Percentiles rank a stretch among this genome's conserved stretches.
phyloP scores from a whole-genome alignment of 2,329 filamentous ascomycete genomes.

The Pyrenophora tritici-repentis region DNA sequence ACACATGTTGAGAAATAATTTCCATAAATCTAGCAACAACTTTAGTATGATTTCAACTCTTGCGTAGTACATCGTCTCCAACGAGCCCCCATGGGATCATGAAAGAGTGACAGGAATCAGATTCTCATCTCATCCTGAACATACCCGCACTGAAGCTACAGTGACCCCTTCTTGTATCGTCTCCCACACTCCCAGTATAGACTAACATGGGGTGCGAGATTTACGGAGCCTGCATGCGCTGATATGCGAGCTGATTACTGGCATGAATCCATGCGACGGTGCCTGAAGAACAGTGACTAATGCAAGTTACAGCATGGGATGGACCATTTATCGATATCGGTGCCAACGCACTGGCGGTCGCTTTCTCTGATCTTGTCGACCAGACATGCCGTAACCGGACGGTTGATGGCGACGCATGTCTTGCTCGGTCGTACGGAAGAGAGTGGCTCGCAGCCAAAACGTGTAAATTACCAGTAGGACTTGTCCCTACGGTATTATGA shows the following conservation, averaged over 20 bases:
- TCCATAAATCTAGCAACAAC: constrained; percentile 1
- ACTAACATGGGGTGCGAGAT: background rate
- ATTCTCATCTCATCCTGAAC: background rate
- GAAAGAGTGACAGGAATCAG: constrained; percentile 6
- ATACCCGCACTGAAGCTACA: background rate
- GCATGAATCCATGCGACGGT: background rate
- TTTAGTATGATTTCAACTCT: constrained; percentile 11
- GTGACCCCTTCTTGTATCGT: background rate
- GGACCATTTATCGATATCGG: constrained; percentile 13
- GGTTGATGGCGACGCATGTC: constrained; percentile 4
- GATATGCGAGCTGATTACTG: background rate
- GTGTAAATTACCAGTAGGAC: constrained; percentile 5
- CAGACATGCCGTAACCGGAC: constrained; percentile 1
- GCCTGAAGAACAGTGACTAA: background rate
- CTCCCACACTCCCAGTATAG: background rate
- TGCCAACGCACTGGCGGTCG: constrained; percentile 13
- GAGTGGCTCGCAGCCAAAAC: constrained; percentile 18
- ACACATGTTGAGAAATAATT: background rate
- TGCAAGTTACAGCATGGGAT: constrained; percentile 5
- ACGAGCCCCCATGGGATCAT: background rate
- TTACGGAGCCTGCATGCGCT: background rate
- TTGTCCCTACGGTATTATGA: constrained; percentile 1
- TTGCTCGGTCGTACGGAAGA: constrained; percentile 8
- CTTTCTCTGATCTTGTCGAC: constrained; percentile 5
- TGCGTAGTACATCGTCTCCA: background rate